Base-by-base conservation (phyloP, 2,329 filamentous ascomycete genomes). In the Calonectria pseudoturangicola region DNA sequence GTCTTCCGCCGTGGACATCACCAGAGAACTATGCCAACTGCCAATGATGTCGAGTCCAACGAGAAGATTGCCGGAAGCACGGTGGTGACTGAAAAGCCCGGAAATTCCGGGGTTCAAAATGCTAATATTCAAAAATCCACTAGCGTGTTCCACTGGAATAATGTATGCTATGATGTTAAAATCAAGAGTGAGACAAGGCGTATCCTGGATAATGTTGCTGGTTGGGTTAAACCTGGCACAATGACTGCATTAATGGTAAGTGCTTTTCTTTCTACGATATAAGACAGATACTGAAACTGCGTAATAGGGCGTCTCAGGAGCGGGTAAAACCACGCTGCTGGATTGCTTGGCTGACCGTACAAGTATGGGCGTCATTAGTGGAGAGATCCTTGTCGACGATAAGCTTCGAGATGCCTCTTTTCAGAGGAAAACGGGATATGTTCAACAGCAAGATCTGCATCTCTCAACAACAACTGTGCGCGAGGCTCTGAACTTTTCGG, bases 151-250 rank as follows among this genome's bases (percentile, higher is more conserved):
- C 93, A 94, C 80, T 97, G 94, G 95, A 89, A 92, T 75, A 88
- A 95, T 74, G 92, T 97, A 0, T 94, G 92, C 84, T 97, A 89
- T 75, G 87, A 91, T 63, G 86, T 91, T 82, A 92, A 93, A 81
- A 94, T 97, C 83, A 96, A 96, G 85, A 88, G 87, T 9, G 91
- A 95, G 76, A 85, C 88, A 1, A 89, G 94, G 12, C 90, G 93
- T 25, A 93, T 98, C 78, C 87, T 98, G 47, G 92, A 97, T 76
- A 88, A 96, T 71, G 93, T 97, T 7, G 93, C 96, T 79, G 95
- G 95, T 36, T 98, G 94, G 93, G 94, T 98, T 74, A 96, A 96
- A 83, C 95, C 95, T 0, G 95, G 95, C 56, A 97, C 94, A 18
- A 85, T 97, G 73, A 97, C 95, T 6, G 95, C 94, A 58, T 87